Evolutionary conservation across 2,329 filamentous ascomycete genomes (phyloP).

Genomic region (Uncinocarpus reesii): DNA sequence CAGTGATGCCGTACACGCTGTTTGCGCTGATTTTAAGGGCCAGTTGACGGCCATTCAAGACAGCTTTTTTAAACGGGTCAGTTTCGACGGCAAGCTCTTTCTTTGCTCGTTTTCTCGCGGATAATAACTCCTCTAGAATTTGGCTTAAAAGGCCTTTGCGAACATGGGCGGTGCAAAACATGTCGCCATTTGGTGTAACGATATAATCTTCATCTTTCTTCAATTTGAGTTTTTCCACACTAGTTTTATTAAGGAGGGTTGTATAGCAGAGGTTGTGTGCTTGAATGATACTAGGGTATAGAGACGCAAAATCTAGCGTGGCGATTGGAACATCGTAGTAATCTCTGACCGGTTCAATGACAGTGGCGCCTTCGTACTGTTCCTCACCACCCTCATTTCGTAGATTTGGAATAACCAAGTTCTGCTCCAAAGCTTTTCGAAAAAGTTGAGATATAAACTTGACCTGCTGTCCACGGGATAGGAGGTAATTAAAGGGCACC

Average conservation of each 20-base stretch:
- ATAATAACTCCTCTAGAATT: conserved; percentile 85
- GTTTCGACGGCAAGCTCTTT: conserved; percentile 78
- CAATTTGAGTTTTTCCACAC: conserved; percentile 63
- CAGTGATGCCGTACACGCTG: conserved; percentile 93
- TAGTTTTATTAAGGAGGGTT: conserved; percentile 70
- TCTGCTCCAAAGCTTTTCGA: conserved; percentile 84
- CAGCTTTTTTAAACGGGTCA: conserved; percentile 94
- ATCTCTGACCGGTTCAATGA: conserved; percentile 86
- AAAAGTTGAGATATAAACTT: conserved; percentile 97
- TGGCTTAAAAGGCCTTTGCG: conserved; percentile 87
- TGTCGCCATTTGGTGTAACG: conserved; percentile 84
- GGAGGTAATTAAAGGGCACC: conserved; percentile 89
- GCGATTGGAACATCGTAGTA: conserved; percentile 95
- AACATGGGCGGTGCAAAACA: conserved; percentile 79
- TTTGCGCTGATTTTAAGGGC: conserved; percentile 95
- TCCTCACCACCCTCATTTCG: conserved; percentile 62
- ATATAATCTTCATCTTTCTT: conserved; percentile 93
- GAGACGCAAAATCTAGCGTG: conserved; percentile 94
- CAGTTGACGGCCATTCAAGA: conserved; percentile 91
- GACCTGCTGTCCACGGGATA: conserved; percentile 88
- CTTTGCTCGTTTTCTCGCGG: conserved; percentile 92
- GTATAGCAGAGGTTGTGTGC: conserved; percentile 98
- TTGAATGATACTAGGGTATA: conserved; percentile 98
- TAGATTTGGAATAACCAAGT: conserved; percentile 86
- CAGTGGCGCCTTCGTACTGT: conserved; percentile 94